A percentile compares a stretch with the other conserved stretches of the same genome.
Evolutionary conservation across 2,329 filamentous ascomycete genomes (phyloP).

Genomic region (Aspergillus fijiensis): DNA sequence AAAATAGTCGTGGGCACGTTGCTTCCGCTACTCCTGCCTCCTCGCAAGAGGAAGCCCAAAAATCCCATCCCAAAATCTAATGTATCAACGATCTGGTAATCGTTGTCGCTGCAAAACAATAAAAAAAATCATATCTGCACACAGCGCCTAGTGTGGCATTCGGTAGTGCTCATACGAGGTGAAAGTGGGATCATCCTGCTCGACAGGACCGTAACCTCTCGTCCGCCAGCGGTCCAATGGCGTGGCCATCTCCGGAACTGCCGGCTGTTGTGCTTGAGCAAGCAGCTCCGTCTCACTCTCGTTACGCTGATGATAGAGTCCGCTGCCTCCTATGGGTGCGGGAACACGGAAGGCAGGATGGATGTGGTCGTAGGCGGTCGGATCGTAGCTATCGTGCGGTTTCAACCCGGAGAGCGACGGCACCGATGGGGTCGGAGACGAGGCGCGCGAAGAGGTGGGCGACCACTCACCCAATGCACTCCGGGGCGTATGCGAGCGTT

Average conservation of each 20-base stretch:
- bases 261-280: slow-evolving; percentile 36
- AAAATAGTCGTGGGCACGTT: slow-evolving; percentile 8
- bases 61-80: slow-evolving; percentile 3
- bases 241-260: slow-evolving; percentile 19
- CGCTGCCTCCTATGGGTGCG: slow-evolving; percentile 18
- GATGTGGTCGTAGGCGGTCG: slow-evolving; percentile 24
- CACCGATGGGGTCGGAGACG: slow-evolving; percentile 41
- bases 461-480: slow-evolving; percentile 40
- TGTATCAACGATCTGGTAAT: background rate
- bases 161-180: slow-evolving; percentile 41
- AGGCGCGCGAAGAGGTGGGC: slow-evolving; percentile 40
- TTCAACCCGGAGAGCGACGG: slow-evolving; percentile 29
- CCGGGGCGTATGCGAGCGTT: slow-evolving; percentile 46
- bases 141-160: slow-evolving; percentile 17
- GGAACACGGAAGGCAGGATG: slow-evolving; percentile 41
- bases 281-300: slow-evolving; percentile 43
- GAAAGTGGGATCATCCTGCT: slow-evolving; percentile 34
- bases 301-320: slow-evolving; percentile 37
- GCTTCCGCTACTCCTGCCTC: slow-evolving; percentile 2
- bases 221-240: slow-evolving; percentile 38
- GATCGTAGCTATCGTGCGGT: slow-evolving; percentile 27
- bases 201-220: slow-evolving; percentile 39
- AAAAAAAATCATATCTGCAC: slow-evolving; percentile 1
- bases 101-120: slow-evolving; percentile 1
- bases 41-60: background rate